Conservation (phyloP, 2,329 filamentous ascomycete genomes). For the Aspergillus oerlinghausenensis region DNA sequence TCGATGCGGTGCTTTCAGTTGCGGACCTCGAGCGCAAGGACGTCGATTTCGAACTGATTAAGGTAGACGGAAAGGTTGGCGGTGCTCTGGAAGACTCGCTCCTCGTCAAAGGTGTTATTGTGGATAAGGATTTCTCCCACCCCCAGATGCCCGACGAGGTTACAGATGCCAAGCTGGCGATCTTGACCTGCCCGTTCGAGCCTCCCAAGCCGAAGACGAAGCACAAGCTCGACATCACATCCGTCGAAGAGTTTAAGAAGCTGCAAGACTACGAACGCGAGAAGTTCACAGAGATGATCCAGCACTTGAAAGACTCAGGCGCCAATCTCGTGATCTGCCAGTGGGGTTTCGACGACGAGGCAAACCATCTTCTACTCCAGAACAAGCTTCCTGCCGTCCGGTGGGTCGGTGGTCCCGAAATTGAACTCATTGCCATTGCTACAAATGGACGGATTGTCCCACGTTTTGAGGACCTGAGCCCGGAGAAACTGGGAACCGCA, state of each 20-base stretch:
- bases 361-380: conserved; percentile 93
- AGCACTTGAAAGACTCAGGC: conserved; percentile 94
- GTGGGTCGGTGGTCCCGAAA: conserved; percentile 97
- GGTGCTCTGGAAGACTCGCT: conserved; percentile 89
- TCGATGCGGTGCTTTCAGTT: conserved; percentile 93
- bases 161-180: conserved; percentile 91
- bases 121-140: conserved; percentile 99
- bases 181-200: conserved; percentile 96
- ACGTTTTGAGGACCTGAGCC: conserved; percentile 86
- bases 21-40: conserved; percentile 94
- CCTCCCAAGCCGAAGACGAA: conserved; percentile 99
- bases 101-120: conserved; percentile 93
- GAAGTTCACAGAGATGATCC: conserved; percentile 98
- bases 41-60: conserved; percentile 98
- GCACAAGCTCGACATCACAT: conserved; percentile 97
- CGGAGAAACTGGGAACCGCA: conserved; percentile 85
- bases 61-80: conserved; percentile 97
- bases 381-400: conserved; percentile 92
- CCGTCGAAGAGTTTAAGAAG: conserved; percentile 97
- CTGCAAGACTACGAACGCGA: conserved; percentile 91
- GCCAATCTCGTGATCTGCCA: conserved; percentile 98
- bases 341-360: conserved; percentile 99
- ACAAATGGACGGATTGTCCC: conserved; percentile 98
- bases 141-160: conserved; percentile 98
- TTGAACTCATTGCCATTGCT: conserved; percentile 96